phyloP scores from a whole-genome alignment of 2,329 filamentous ascomycete genomes.

The Paraconiothyrium brasiliense region DNA sequence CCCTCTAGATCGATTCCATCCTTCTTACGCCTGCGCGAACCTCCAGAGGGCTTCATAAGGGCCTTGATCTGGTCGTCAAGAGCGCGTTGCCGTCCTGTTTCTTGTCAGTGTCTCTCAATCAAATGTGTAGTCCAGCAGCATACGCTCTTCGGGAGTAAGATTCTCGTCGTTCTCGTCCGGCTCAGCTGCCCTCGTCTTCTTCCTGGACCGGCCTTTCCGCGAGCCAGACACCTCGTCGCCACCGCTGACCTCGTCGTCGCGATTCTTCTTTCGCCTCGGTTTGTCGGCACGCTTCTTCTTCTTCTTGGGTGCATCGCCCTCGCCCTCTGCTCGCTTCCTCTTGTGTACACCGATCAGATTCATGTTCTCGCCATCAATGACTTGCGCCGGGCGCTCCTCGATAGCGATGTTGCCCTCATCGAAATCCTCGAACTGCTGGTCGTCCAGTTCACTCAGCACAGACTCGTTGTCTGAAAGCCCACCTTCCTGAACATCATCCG shows the following conservation, averaged over 20 bases:
- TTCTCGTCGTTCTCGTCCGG: slow-evolving; percentile 76
- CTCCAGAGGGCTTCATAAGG: slow-evolving; percentile 79
- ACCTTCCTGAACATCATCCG: slow-evolving; percentile 49
- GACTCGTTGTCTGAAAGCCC: slow-evolving; percentile 68
- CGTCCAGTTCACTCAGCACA: slow-evolving; percentile 70
- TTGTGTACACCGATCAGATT: slow-evolving; percentile 70
- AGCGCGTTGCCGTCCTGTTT: slow-evolving; percentile 74
- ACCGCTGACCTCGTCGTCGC: slow-evolving; percentile 56
- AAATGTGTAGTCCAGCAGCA: slow-evolving; percentile 44
- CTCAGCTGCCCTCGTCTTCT: slow-evolving; percentile 47
- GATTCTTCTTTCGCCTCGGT: slow-evolving; percentile 61
- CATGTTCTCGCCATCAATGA: slow-evolving; percentile 70
- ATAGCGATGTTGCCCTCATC: slow-evolving; percentile 69
- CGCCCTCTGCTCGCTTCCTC: slow-evolving; percentile 69
- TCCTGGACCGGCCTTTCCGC: slow-evolving; percentile 62
- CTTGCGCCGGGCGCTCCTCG: slow-evolving; percentile 66
- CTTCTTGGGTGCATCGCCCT: slow-evolving; percentile 68
- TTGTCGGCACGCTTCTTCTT: slow-evolving; percentile 73
- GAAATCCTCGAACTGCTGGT: slow-evolving; percentile 72
- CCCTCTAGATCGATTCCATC: slow-evolving; percentile 93
- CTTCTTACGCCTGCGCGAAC: slow-evolving; percentile 77
- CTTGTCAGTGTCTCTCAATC: slow-evolving; percentile 23
- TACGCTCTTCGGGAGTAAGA: slow-evolving; percentile 83
- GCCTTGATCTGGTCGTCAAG: slow-evolving; percentile 89
- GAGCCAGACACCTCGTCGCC: slow-evolving; percentile 59